Evolutionary conservation across 495 filamentous ascomycete genomes (phyloP), one percentile per base, ranked within the genome.

Genomic region (Alectoria sarmentosa): DNA sequence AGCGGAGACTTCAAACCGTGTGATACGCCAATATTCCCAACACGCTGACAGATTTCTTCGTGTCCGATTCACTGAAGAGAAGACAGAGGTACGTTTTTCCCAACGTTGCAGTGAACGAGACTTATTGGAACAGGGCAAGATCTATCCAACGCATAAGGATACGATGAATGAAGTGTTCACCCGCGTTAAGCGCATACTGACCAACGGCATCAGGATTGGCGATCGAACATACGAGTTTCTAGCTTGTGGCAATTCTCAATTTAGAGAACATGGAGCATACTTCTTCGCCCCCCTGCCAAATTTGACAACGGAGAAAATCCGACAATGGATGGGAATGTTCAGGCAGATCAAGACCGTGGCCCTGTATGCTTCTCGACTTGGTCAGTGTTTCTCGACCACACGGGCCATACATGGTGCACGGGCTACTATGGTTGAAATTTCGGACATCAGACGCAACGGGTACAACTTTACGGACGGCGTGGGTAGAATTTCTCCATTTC

Each of bases 371-470:
- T 89, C 95, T 39, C 82, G 95, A 48, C 75, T 98, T 19, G 94
- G 95, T 0, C 95, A 98, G 75, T 95, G 91, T 72, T 97, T 98
- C 72, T 97, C 94, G 1, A 97, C 94, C 0, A 98, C 94, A 1
- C 80, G 88, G 56, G 84, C 88, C 32, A 82, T 95, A 57, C 71
- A 69, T 10, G 74, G 75, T 34, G 74, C 78, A 17, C 73, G 73
- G 4, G 73, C 84, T 26, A 75, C 76, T 26, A 67, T 73, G 17
- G 58, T 66, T 15, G 71, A 75, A 60, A 78, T 86, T 42, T 69
- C 77, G 3, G 94, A 98, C 63, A 78, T 96, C 10, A 77, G 82
- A 44, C 80, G 81, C 9, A 84, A 87, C 56, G 82, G 79, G 0
- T 86, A 81, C 72, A 84, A 73, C 58, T 98, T 98, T 72, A 92